Base-by-base conservation (phyloP, 257 asterid species). In the Avicennia marina region DNA sequence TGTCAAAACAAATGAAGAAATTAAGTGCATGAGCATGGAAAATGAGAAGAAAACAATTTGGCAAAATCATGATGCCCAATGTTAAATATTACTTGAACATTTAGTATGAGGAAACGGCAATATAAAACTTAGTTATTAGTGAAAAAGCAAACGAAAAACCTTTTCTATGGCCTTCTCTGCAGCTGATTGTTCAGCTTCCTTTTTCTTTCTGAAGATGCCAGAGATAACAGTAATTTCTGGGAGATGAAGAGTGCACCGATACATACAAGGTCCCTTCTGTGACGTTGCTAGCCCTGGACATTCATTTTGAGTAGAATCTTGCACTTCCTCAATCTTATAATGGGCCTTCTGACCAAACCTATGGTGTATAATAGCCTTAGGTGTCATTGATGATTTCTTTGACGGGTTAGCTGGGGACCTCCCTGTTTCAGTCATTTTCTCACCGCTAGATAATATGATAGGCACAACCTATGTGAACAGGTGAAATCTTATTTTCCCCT, bases 101-200 rank as follows among this genome's bases (percentile, higher is more conserved):
- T n/a, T n/a, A n/a, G n/a, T n/a, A n/a, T n/a, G n/a, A n/a, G n/a
- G n/a, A n/a, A n/a, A n/a, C n/a, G n/a, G n/a, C n/a, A n/a, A n/a
- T n/a, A n/a, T n/a, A n/a, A n/a, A n/a, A n/a, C n/a, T n/a, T n/a
- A n/a, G n/a, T n/a, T n/a, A n/a, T n/a, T n/a, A n/a, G 13, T 18
- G 31, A 18, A 57, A 53, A 58, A 27, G 21, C 45, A 48, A 2
- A 39, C 25, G 67, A 5, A 41, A 65, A 58, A 91, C 98, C 96
- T 83, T 81, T 73, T 78, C 79, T 40, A 91, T 63, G 62, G 98
- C 98, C 80, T 71, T 81, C 75, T 83, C 86, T 2, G 98, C 94
- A 60, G 98, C 98, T 1, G 94, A 84, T 72, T 88, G 95, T 65
- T 91, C 98, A 7, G 98, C 98, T 4, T 88, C 96, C 60, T 83